Percentiles rank a stretch among this genome's conserved stretches.
Evolutionary conservation across 352 stramenopile species (phyloP).

Genomic region (Globisporangium carolinianum): DNA sequence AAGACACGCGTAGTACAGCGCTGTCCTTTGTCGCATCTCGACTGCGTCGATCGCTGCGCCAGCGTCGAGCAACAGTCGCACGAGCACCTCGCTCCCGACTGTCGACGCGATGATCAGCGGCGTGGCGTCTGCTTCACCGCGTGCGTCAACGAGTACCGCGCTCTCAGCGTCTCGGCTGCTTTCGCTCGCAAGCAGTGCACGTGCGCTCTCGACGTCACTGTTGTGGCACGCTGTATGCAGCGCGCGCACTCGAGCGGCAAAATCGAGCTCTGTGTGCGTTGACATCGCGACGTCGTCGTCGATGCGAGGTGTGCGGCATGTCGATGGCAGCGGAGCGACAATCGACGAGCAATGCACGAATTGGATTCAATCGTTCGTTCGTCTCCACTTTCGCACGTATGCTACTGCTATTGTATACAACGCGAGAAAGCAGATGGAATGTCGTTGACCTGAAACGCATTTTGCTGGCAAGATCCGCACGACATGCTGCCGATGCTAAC

Average conservation of each 20-base stretch:
- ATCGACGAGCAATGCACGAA: no score
- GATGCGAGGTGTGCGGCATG: no score
- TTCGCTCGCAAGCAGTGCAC: background rate
- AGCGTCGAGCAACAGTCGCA: background rate
- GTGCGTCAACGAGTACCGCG: background rate
- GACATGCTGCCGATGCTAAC: no score
- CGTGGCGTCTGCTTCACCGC: background rate
- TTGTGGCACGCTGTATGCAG: background rate
- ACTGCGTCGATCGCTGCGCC: background rate
- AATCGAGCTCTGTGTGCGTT: no score
- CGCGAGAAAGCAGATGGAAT: no score
- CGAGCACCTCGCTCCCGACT: background rate
- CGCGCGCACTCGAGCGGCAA: background rate
- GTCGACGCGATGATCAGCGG: background rate
- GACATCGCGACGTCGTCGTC: no score
- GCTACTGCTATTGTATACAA: no score
- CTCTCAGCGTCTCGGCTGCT: background rate
- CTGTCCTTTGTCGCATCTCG: background rate
- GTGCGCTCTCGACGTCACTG: background rate
- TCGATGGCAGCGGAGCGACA: no score
- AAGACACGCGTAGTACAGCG: background rate
- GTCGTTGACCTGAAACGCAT: no score
- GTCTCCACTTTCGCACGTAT: no score
- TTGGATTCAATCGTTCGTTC: no score
- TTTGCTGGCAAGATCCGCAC: no score